phyloP scores from a whole-genome alignment of 2,329 filamentous ascomycete genomes.

The Ophiostoma quercus region DNA sequence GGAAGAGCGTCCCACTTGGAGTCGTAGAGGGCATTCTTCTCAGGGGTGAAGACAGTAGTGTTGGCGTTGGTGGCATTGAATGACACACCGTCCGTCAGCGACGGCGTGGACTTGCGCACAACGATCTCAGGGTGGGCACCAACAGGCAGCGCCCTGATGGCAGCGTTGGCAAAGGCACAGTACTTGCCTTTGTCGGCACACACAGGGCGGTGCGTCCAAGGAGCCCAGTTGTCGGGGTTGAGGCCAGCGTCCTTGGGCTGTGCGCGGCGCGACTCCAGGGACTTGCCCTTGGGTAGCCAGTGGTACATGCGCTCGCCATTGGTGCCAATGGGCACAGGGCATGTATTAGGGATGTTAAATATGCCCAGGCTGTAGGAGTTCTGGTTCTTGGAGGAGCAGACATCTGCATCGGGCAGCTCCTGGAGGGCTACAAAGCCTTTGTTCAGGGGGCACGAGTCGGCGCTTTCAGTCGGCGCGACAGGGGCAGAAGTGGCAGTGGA shows the following conservation, averaged over 20 bases:
- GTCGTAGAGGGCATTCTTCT: conserved; percentile 11
- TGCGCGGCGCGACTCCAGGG: not conserved
- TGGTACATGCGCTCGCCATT: conserved; percentile 20
- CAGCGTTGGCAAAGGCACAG: conserved; percentile 30
- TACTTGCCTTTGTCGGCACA: conserved; percentile 28
- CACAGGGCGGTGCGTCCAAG: conserved; percentile 31
- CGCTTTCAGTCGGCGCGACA: not conserved
- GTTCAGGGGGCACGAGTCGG: conserved; percentile 4
- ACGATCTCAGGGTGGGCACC: conserved; percentile 7
- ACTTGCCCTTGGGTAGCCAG: not conserved
- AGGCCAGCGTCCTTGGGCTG: not conserved
- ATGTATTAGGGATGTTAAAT: not conserved
- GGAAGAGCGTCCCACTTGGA: not conserved
- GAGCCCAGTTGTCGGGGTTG: conserved; percentile 26
- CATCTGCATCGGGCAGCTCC: not conserved
- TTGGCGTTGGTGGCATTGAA: conserved; percentile 8
- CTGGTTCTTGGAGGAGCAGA: conserved; percentile 16
- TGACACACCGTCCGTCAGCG: not conserved
- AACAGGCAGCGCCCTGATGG: conserved; percentile 23
- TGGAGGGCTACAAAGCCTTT: not conserved
- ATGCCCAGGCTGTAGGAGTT: not conserved
- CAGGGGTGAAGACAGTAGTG: not conserved
- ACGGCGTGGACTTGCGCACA: not conserved
- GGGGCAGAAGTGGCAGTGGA: not conserved
- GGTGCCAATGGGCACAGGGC: conserved; percentile 17